A percentile compares a stretch with the other conserved stretches of the same genome.
These are phyloP conservation scores for Akebia trifoliata DNA, from an alignment of 164 flowering plant species.

Conservation along the genomic window DNA sequence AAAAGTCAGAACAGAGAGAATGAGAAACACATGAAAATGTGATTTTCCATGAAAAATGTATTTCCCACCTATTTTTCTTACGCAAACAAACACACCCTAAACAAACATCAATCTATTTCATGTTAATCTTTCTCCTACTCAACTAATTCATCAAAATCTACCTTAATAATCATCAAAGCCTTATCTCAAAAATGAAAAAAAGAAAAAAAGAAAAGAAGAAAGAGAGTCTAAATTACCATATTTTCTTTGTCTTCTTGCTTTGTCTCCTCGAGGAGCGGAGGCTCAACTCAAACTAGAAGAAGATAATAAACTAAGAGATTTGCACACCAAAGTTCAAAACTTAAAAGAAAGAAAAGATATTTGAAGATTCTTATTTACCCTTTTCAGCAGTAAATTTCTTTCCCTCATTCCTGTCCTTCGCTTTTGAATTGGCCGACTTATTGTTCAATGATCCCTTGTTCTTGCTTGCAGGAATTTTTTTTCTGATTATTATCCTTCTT, in stretches of 20 bases:
- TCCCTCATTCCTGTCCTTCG: conserved; percentile 29
- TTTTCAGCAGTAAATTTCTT: conserved; percentile 32
- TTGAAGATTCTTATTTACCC: conserved; percentile 28
- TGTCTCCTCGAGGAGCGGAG: conserved; percentile 18
- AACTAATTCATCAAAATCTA: no score
- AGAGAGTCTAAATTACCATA: no score
- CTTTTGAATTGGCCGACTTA: conserved; percentile 30
- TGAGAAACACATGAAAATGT: no score
- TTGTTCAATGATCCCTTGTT: conserved; percentile 28
- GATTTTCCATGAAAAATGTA: no score
- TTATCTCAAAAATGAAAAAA: no score
- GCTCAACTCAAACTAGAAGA: conserved; percentile 21
- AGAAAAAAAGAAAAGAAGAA: no score
- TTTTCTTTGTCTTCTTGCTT: conserved; percentile 71
- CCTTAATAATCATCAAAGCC: no score
- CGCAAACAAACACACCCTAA: no score
- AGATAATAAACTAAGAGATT: background rate
- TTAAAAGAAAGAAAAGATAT: background rate
- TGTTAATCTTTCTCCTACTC: no score
- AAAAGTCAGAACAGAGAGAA: no score
- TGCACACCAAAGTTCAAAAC: background rate
- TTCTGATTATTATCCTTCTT: conserved; percentile 35
- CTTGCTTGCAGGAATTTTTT: conserved; percentile 22
- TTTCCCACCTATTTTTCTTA: no score
- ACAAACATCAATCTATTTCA: no score